phyloP scores from a whole-genome alignment of 169 alveolate genomes.

The Haemoproteus tartakovskyi region DNA sequence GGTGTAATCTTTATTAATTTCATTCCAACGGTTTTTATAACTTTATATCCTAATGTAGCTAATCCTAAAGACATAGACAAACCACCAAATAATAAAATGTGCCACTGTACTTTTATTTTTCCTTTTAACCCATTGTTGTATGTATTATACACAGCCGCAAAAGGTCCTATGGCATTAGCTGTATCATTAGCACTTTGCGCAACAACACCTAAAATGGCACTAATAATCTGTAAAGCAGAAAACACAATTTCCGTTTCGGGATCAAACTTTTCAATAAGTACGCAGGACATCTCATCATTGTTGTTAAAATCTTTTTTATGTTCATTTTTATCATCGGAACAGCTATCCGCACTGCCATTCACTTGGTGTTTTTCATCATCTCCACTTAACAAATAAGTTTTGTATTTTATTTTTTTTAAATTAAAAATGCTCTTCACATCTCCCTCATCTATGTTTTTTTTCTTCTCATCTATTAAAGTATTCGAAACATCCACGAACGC shows the following conservation, averaged over 20 bases:
- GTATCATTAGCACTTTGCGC: conserved; percentile 86
- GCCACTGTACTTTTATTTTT: conserved; percentile 77
- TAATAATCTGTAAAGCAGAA: conserved; percentile 73
- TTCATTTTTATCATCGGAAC: no score
- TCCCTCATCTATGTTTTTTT: neutral
- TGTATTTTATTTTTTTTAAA: no score
- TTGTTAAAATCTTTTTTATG: neutral
- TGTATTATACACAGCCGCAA: conserved; percentile 63
- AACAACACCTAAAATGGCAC: conserved; percentile 79
- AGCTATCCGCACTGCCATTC: neutral
- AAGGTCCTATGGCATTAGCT: conserved; percentile 85
- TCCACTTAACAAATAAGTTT: no score
- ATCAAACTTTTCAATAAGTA: conserved; percentile 59
- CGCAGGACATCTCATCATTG: neutral
- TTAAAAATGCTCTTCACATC: neutral
- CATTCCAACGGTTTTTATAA: conserved; percentile 80
- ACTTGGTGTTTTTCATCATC: neutral
- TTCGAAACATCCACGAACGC: neutral
- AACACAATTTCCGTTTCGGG: conserved; percentile 68
- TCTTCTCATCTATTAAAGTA: neutral
- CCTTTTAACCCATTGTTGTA: conserved; percentile 40
- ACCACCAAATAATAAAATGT: conserved; percentile 81
- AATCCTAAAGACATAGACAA: conserved; percentile 81
- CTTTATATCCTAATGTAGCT: conserved; percentile 79
- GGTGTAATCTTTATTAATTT: conserved; percentile 81